A percentile compares a stretch with the other conserved stretches of the same genome.
phyloP scores from a whole-genome alignment of 75 land plant species.

The Sequoia sempervirens region DNA sequence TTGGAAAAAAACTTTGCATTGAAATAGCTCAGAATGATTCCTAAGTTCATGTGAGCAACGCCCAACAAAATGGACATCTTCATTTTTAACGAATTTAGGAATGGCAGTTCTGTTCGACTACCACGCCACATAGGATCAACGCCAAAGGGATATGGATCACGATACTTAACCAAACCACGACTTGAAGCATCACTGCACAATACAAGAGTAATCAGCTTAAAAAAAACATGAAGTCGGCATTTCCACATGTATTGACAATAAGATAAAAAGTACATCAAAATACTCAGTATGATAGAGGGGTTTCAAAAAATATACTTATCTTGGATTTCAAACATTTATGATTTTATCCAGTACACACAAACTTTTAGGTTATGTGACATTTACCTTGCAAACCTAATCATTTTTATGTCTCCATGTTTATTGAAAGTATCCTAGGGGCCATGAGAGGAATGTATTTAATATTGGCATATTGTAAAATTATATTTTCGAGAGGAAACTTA shows the following conservation, averaged over 20 bases:
- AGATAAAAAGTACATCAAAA: no score
- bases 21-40: constrained; percentile 85
- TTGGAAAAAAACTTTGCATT: constrained; percentile 73
- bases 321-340: background rate
- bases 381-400: no score
- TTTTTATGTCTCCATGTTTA: no score
- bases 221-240: background rate
- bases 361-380: no score
- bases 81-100: constrained; percentile 92
- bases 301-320: no score
- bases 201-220: background rate
- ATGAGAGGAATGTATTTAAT: no score
- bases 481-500: no score
- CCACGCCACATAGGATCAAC: constrained; percentile 97
- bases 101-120: constrained; percentile 84
- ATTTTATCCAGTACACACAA: background rate
- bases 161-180: constrained; percentile 59
- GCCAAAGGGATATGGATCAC: constrained; percentile 82
- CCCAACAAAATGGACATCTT: constrained; percentile 97
- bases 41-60: constrained; percentile 87
- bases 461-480: no score
- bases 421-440: no score
- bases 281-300: no score
- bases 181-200: constrained; percentile 60
- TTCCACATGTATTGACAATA: background rate